Percentiles rank a stretch among this genome's conserved stretches.
These are phyloP conservation scores for Fusarium penzigii DNA, from an alignment of 2,329 filamentous ascomycete species.

Conservation along the genomic window DNA sequence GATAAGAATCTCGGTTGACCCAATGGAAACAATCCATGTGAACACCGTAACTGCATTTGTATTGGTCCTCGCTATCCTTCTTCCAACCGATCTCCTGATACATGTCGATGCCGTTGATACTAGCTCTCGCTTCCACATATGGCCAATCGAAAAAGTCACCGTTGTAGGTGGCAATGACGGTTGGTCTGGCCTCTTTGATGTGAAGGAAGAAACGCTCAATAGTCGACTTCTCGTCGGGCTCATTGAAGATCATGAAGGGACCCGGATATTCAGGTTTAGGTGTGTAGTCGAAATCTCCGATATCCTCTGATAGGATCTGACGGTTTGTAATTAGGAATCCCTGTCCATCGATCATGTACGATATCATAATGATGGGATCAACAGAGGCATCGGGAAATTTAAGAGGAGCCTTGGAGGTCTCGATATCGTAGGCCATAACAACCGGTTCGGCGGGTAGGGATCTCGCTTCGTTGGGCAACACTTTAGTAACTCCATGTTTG, in stretches of 20 bases:
- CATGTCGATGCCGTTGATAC: slow-evolving; percentile 97
- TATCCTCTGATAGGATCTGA: slow-evolving; percentile 96
- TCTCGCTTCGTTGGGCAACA: slow-evolving; percentile 83
- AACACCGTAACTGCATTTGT: slow-evolving; percentile 91
- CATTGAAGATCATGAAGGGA: slow-evolving; percentile 97
- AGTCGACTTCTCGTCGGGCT: slow-evolving; percentile 84
- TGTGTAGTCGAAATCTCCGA: slow-evolving; percentile 96
- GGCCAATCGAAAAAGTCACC: slow-evolving; percentile 99
- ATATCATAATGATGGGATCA: slow-evolving; percentile 99
- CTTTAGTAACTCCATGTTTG: slow-evolving; percentile 84
- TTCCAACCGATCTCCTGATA: slow-evolving; percentile 97
- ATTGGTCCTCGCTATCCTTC: slow-evolving; percentile 94
- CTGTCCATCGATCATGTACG: slow-evolving; percentile 99
- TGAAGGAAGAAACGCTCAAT: slow-evolving; percentile 94
- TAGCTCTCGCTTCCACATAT: slow-evolving; percentile 91
- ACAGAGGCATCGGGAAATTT: slow-evolving; percentile 95
- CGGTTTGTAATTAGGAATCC: slow-evolving; percentile 97
- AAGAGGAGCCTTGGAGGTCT: slow-evolving; percentile 91
- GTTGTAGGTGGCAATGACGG: slow-evolving; percentile 99
- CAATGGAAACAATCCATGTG: slow-evolving; percentile 99
- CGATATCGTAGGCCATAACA: slow-evolving; percentile 99
- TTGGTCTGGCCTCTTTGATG: slow-evolving; percentile 91
- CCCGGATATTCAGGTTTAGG: slow-evolving; percentile 95
- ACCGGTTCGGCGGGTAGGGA: slow-evolving; percentile 91
- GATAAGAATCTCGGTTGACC: slow-evolving; percentile 98